A percentile compares a stretch with the other conserved stretches of the same genome.
These are phyloP conservation scores for Torulaspora gathmanii DNA, from an alignment of 805 yeast genomes.

Conservation along the genomic window DNA sequence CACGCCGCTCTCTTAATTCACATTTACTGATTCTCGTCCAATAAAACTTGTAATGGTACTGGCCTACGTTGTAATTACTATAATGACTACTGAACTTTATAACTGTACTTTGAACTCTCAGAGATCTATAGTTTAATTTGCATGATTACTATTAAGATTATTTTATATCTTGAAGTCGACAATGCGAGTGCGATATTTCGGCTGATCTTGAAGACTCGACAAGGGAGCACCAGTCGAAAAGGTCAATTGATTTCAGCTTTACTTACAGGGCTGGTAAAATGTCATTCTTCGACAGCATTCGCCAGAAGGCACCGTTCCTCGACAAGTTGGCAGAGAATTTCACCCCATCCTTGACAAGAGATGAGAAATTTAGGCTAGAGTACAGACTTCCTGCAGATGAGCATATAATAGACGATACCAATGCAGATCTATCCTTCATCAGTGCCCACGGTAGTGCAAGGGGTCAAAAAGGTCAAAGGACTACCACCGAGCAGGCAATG, in stretches of 20 bases:
- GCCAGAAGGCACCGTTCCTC: constrained; percentile 46
- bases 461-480: constrained; percentile 11
- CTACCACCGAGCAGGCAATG: constrained; percentile 17
- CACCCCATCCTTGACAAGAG: constrained; percentile 48
- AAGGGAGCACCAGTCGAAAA: neutral
- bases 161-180: neutral
- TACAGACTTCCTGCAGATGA: constrained; percentile 72
- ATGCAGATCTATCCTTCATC: constrained; percentile 53
- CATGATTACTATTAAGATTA: neutral
- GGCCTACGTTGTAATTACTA: neutral
- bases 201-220: neutral
- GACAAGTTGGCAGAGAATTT: constrained; percentile 37
- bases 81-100: neutral
- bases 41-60: neutral
- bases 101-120: neutral
- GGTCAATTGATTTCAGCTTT: neutral
- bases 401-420: constrained; percentile 55
- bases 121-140: neutral
- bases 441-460: constrained; percentile 23
- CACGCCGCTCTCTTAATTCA: neutral
- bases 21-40: neutral
- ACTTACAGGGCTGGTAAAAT: constrained; percentile 22
- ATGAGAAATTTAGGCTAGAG: constrained; percentile 63
- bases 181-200: neutral
- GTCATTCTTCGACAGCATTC: constrained; percentile 45